Base-by-base conservation (phyloP, 768 basidiomycete species). In the Lyophyllum semitale region DNA sequence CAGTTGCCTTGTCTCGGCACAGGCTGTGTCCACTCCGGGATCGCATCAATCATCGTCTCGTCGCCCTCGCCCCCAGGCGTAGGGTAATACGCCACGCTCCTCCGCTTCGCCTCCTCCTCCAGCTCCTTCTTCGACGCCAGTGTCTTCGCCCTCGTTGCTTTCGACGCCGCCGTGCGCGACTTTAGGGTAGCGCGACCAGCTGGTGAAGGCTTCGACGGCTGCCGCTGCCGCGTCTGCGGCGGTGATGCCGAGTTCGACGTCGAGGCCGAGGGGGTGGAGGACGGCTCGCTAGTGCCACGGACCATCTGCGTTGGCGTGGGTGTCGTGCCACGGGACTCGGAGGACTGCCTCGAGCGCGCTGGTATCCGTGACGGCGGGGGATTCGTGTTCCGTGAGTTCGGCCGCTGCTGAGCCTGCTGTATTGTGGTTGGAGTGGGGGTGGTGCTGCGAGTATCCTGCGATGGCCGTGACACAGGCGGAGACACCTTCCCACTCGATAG, bases 11-110 rank as follows among this genome's bases (percentile, higher is more conserved):
- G 75, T 54, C 72, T 73, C 23, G 78, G 81, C 25, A 86, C 74
- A 23, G 89, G 89, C 64, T 91, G 86, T 17, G 88, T 91, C 91
- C 89, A 91, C 3, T 82, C 79, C 6, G 92, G 91, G 66, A 93
- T 91, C 22, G 91, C 91, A 68, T 93, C 77, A 48, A 80, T 79
- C 72, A 87, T 73, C 45, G 71, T 79, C 44, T 73, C 82, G 26
- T 60, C 59, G 1, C 49, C 53, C 23, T 74, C 74, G 9, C 59
- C 59, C n/a, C 61, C 78, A 0, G 85, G 81, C 1, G 78, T 75
- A 7, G 90, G 89, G 71, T 91, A 91, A 43, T 80, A 70, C 40
- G 87, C 88, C n/a, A 89, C 70, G 45, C 85, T 88, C 57, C 71
- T 69, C 61, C 88, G 72, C 26, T 77, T 73, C 26, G 71, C 69